Conservation (phyloP, 2,329 filamentous ascomycete genomes). For the Penicillium sp. region DNA sequence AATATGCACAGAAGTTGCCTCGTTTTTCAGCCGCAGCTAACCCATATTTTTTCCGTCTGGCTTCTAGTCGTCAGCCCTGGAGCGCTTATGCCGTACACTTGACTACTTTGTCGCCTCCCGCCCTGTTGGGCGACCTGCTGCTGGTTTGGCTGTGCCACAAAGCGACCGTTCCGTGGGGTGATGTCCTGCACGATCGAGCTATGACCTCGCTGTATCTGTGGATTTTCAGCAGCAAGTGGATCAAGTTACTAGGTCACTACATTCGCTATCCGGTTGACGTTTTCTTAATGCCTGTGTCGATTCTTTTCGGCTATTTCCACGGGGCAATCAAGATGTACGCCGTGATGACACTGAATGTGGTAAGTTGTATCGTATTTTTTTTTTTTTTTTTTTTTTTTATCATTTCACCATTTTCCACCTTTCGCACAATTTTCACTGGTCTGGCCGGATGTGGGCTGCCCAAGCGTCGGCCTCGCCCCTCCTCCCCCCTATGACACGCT, state of each 20-base stretch:
- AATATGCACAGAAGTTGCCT: neutral
- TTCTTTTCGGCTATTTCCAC: slow-evolving; percentile 90
- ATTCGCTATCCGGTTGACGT: slow-evolving; percentile 79
- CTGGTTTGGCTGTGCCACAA: slow-evolving; percentile 68
- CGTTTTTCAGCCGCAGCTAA: slow-evolving; percentile 5
- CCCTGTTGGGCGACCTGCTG: slow-evolving; percentile 72
- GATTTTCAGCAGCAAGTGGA: slow-evolving; percentile 85
- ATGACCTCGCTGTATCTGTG: slow-evolving; percentile 66
- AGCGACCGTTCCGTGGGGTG: slow-evolving; percentile 63
- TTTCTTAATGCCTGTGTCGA: slow-evolving; percentile 75
- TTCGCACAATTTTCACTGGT: slow-evolving; percentile 1
- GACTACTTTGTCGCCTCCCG: slow-evolving; percentile 87
- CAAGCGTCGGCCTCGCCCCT: slow-evolving; percentile 13
- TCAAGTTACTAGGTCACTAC: slow-evolving; percentile 87
- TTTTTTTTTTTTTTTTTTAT: neutral
- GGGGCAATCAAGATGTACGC: slow-evolving; percentile 90
- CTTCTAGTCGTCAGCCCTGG: slow-evolving; percentile 78
- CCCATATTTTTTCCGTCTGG: neutral
- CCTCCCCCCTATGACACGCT: slow-evolving; percentile 14
- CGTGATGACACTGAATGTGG: slow-evolving; percentile 75
- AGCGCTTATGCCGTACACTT: slow-evolving; percentile 90
- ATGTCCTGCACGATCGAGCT: slow-evolving; percentile 52
- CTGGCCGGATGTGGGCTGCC: slow-evolving; percentile 3
- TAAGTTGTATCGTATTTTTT: slow-evolving; percentile 49
- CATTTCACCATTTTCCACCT: neutral